Conservation (phyloP, 768 basidiomycete genomes). For the Fomitopsis serialis region DNA sequence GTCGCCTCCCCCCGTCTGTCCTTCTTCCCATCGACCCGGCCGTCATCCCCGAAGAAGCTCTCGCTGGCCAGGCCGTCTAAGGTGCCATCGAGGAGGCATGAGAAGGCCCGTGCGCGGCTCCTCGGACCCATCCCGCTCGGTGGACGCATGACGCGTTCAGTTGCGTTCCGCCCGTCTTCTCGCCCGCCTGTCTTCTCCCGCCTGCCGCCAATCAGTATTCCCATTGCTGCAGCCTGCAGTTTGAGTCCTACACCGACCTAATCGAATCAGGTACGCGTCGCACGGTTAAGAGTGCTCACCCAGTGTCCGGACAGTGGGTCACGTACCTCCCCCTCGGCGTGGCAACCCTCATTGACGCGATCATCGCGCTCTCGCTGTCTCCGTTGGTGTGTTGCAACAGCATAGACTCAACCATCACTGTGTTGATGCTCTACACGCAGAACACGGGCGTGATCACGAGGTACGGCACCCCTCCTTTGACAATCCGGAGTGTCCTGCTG, state of each 20-base stretch:
- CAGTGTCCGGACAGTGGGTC: conserved; percentile 11
- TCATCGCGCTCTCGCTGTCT: conserved; percentile 14
- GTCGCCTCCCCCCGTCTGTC: no score
- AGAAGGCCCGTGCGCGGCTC: no score
- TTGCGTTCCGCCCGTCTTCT: no score
- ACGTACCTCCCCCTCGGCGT: conserved; percentile 10
- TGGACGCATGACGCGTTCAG: no score
- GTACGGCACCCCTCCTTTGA: not conserved
- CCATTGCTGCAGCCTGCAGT: not conserved
- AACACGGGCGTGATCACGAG: conserved; percentile 16
- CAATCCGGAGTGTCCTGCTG: not conserved
- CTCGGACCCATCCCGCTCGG: no score
- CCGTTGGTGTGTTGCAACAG: conserved; percentile 3
- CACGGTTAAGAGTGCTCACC: not conserved
- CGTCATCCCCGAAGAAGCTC: no score
- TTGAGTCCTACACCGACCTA: not conserved
- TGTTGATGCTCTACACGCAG: conserved; percentile 14
- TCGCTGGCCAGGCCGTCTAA: no score
- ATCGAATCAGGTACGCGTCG: not conserved
- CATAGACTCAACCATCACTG: conserved; percentile 10
- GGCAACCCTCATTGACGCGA: conserved; percentile 9
- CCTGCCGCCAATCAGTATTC: not conserved
- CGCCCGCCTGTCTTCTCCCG: not conserved
- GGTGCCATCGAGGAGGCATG: no score
- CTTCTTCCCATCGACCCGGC: no score